A percentile compares a stretch with the other conserved stretches of the same genome.
These are phyloP conservation scores for Calonectria leucothoes DNA, from an alignment of 2,329 filamentous ascomycete genomes.

Conservation along the genomic window DNA sequence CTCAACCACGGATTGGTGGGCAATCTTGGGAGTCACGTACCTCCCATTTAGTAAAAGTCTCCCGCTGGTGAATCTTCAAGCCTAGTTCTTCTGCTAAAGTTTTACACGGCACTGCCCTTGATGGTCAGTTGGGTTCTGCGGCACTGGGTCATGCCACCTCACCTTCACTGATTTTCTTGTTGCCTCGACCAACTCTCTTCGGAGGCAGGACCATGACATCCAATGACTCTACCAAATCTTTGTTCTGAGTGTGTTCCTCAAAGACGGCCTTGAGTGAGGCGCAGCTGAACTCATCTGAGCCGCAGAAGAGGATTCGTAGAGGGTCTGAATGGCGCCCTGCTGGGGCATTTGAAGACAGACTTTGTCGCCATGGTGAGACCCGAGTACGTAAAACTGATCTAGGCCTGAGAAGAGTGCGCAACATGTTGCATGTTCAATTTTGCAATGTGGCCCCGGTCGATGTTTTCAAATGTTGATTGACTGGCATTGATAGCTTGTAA, in stretches of 20 bases:
- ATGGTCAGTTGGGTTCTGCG: not conserved
- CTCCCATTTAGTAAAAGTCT: conserved; percentile 86
- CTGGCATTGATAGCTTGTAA: not conserved
- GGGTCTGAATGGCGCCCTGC: conserved; percentile 60
- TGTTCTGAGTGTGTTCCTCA: conserved; percentile 64
- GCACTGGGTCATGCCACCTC: conserved; percentile 32
- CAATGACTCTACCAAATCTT: conserved; percentile 75
- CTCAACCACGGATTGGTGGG: conserved; percentile 9
- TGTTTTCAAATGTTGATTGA: not conserved
- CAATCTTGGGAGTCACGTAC: conserved; percentile 55
- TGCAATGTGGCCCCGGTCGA: not conserved
- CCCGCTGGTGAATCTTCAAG: conserved; percentile 77
- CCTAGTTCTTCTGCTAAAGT: conserved; percentile 70
- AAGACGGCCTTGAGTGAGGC: conserved; percentile 78
- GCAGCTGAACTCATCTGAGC: conserved; percentile 91
- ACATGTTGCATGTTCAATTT: conserved; percentile 26
- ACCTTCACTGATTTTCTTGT: conserved; percentile 77
- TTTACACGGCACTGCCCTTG: conserved; percentile 76
- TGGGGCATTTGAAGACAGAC: conserved; percentile 31
- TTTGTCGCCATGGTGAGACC: conserved; percentile 23
- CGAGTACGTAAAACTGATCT: conserved; percentile 20
- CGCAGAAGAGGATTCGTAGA: conserved; percentile 90
- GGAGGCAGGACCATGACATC: conserved; percentile 86
- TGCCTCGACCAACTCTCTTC: conserved; percentile 81
- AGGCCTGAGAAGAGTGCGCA: conserved; percentile 23